These are phyloP conservation scores for Colletotrichum noveboracense DNA, from an alignment of 2,329 filamentous ascomycete genomes.

Conservation along the genomic window DNA sequence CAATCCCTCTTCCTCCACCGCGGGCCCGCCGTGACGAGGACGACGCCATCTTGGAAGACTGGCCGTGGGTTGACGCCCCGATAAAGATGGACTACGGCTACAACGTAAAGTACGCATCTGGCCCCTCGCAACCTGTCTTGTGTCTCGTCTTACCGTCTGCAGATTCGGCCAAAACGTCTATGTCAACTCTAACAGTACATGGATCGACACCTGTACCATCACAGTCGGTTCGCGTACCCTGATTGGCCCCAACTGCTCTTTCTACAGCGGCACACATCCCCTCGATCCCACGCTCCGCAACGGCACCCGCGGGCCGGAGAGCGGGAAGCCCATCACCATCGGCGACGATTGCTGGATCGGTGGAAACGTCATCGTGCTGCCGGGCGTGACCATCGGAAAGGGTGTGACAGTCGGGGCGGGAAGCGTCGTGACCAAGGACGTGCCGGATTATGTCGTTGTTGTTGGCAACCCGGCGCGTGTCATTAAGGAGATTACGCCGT, in stretches of 20 bases:
- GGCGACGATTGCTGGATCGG: conserved; percentile 85
- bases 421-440: conserved; percentile 81
- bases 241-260: conserved; percentile 76
- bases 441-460: conserved; percentile 67
- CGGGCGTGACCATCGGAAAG: conserved; percentile 79
- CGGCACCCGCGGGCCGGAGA: conserved; percentile 76
- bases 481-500: conserved; percentile 47
- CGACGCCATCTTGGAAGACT: conserved; percentile 64
- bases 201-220: conserved; percentile 79
- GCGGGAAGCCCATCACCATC: conserved; percentile 74
- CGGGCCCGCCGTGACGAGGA: conserved; percentile 66
- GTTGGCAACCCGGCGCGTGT: conserved; percentile 72
- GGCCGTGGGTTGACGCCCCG: conserved; percentile 74
- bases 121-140: background rate
- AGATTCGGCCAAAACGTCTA: conserved; percentile 73
- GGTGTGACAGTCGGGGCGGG: conserved; percentile 80
- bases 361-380: conserved; percentile 72
- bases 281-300: conserved; percentile 77
- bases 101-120: conserved; percentile 63
- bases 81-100: conserved; percentile 79
- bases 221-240: conserved; percentile 79
- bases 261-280: conserved; percentile 80
- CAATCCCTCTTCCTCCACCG: conserved; percentile 65
- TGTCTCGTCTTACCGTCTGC: background rate
- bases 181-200: conserved; percentile 76